Evolutionary conservation across 768 basidiomycete species (phyloP), one percentile per base, ranked within the genome.

Genomic region (Mycena olivaceomarginata): DNA sequence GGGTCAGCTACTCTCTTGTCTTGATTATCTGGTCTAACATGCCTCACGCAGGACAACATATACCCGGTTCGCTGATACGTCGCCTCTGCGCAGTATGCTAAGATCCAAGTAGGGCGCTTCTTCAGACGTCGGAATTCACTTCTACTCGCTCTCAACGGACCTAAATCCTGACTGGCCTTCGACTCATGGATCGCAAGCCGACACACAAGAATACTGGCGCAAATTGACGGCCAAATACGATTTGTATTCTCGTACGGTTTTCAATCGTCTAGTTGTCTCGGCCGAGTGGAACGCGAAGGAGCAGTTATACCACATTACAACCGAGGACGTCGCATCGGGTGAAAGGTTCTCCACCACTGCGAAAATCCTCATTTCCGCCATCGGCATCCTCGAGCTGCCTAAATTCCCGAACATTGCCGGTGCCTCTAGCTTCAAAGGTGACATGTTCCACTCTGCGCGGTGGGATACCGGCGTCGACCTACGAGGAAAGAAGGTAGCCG

Each of bases 351-450:
- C 70, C 0, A 85, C 83, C 15, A 85, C 79, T 0, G 90, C 90
- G 20, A 85, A 91, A 67, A 85, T 93, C 25, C 69, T 93, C n/a
- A 85, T 93, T 46, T 91, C 91, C 0, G 92, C 91, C 1, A 76
- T 89, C 43, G 90, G 92, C 5, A 57, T 89, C n/a, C 84, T 93
- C 9, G 89, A 90, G 57, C 81, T 85, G 12, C 91, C 90, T 11
- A 85, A 81, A 8, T 85, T 79, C 69, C 84, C 88, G 8, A 78
- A 80, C 57, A 84, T 88, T 79, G 65, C 85, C 71, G 81, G 86
- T 57, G 4, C 88, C 1, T 83, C 83, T 4, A 78, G 76, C 4
- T 93, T 93, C 82, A 83, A 88, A 67, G 92, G 93, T 1, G 59
- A 80, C 7, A 81, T 86, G 56, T 93, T 92, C 73, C 93, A 93